These are phyloP conservation scores for Volutella citrinella DNA, from an alignment of 2,329 filamentous ascomycete genomes.

Conservation along the genomic window DNA sequence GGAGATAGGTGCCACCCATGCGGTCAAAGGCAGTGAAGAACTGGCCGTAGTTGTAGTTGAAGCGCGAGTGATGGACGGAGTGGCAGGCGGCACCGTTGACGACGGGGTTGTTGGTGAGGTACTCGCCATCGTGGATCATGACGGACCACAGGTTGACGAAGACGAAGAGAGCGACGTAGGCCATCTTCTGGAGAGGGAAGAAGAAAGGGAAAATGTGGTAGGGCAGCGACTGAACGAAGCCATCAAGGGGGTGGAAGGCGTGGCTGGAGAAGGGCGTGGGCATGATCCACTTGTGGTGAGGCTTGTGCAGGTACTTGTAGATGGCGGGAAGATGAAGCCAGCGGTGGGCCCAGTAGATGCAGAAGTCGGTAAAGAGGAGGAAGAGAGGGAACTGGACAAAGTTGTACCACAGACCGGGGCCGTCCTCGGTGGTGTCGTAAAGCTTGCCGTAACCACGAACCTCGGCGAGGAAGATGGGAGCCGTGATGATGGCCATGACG, in stretches of 20 bases:
- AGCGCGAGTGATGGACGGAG: constrained; percentile 63
- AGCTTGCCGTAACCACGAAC: constrained; percentile 82
- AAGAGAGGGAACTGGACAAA: constrained; percentile 83
- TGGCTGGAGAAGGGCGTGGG: constrained; percentile 89
- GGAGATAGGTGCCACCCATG: constrained; percentile 79
- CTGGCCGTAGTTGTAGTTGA: constrained; percentile 78
- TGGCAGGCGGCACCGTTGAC: constrained; percentile 96
- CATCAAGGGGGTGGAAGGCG: constrained; percentile 92
- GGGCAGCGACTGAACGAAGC: constrained; percentile 81
- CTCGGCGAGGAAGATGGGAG: constrained; percentile 77
- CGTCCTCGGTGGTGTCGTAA: constrained; percentile 76
- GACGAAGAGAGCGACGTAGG: constrained; percentile 80
- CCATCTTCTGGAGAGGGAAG: constrained; percentile 88
- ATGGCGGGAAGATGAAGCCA: constrained; percentile 71
- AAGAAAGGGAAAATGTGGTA: constrained; percentile 94
- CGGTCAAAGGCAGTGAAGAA: constrained; percentile 93
- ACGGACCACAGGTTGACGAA: constrained; percentile 98
- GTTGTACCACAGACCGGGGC: constrained; percentile 76
- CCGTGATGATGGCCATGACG: constrained; percentile 77
- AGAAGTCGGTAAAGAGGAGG: constrained; percentile 82
- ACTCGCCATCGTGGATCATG: constrained; percentile 94
- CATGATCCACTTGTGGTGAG: constrained; percentile 99
- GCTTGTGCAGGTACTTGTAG: constrained; percentile 92
- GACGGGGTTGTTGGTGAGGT: constrained; percentile 83
- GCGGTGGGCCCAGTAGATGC: constrained; percentile 90